phyloP scores from a whole-genome alignment of 2,329 filamentous ascomycete species.

The Diaporthe eres region DNA sequence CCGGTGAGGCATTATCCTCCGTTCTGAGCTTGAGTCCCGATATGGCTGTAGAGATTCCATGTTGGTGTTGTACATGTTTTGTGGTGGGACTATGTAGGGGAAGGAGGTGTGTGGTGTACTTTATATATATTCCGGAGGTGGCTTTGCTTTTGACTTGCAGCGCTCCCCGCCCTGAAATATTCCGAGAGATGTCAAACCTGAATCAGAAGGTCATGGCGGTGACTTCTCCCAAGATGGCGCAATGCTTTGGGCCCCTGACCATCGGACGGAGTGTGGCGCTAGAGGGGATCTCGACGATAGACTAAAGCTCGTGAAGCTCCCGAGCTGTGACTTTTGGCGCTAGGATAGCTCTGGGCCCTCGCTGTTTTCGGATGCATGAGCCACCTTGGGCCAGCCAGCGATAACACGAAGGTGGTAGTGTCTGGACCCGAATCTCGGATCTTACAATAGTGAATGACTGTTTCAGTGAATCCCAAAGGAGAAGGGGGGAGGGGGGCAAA shows the following conservation, averaged over 20 bases:
- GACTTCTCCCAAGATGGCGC: constrained; percentile 1
- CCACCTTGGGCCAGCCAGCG: not conserved
- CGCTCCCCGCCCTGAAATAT: not conserved
- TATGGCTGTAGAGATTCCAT: not conserved
- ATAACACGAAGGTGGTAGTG: not conserved
- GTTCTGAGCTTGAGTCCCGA: not conserved
- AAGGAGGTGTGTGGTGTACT: not conserved
- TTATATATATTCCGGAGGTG: constrained; percentile 6
- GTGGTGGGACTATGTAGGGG: not conserved
- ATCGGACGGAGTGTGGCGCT: constrained; percentile 38
- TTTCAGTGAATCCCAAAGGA: not conserved
- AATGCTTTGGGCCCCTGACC: constrained; percentile 9
- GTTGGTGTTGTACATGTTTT: not conserved
- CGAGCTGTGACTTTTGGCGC: constrained; percentile 11
- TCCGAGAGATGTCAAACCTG: not conserved
- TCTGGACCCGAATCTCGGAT: not conserved
- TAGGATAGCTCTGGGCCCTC: constrained; percentile 12
- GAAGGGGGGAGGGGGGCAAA: too few species aligned
- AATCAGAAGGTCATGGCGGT: constrained; percentile 2
- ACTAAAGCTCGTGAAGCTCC: constrained; percentile 25
- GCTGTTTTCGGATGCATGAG: constrained; percentile 11
- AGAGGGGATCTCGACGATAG: constrained; percentile 7
- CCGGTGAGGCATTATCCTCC: not conserved
- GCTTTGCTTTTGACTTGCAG: not conserved
- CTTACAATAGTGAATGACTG: not conserved